Conservation (phyloP, 2,329 filamentous ascomycete genomes). For the Fonsecaea nubica region DNA sequence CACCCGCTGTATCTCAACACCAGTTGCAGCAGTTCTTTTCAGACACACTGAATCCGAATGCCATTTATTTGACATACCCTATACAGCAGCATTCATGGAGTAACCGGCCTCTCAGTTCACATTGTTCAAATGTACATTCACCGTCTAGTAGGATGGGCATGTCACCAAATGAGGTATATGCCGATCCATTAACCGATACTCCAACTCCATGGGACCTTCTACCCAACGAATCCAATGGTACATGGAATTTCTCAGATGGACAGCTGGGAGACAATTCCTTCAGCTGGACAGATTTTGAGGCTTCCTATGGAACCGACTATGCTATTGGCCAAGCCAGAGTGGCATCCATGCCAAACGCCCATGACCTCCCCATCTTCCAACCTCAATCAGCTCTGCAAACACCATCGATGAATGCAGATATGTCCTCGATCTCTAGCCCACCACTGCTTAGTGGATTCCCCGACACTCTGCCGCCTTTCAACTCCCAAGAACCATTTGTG, state of each 20-base stretch:
- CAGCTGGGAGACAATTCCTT: conserved; percentile 31
- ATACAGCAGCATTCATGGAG: conserved; percentile 38
- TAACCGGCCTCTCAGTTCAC: conserved; percentile 30
- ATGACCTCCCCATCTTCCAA: conserved; percentile 11
- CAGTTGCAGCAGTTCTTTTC: conserved; percentile 36
- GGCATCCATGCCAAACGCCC: conserved; percentile 26
- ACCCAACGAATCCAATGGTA: conserved; percentile 30
- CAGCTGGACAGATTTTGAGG: conserved; percentile 35
- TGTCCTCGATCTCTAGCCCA: conserved; percentile 5
- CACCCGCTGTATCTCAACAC: conserved; percentile 32
- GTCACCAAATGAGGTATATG: conserved; percentile 21
- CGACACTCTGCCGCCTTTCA: conserved; percentile 8
- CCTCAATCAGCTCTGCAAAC: neutral
- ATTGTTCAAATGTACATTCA: conserved; percentile 32
- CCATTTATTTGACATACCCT: conserved; percentile 37
- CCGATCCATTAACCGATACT: conserved; percentile 26
- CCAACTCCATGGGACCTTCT: conserved; percentile 27
- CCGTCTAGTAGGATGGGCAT: conserved; percentile 19
- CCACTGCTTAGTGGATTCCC: conserved; percentile 8
- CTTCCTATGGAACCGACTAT: conserved; percentile 33
- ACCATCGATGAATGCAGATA: conserved; percentile 11
- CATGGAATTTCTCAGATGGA: conserved; percentile 34
- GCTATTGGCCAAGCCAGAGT: conserved; percentile 34
- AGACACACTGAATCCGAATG: conserved; percentile 28
- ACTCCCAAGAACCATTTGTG: conserved; percentile 13